A percentile compares a stretch with the other conserved stretches of the same genome.
Evolutionary conservation across 345 rosid genomes (phyloP).

Genomic region (Lenwebbia sp.): DNA sequence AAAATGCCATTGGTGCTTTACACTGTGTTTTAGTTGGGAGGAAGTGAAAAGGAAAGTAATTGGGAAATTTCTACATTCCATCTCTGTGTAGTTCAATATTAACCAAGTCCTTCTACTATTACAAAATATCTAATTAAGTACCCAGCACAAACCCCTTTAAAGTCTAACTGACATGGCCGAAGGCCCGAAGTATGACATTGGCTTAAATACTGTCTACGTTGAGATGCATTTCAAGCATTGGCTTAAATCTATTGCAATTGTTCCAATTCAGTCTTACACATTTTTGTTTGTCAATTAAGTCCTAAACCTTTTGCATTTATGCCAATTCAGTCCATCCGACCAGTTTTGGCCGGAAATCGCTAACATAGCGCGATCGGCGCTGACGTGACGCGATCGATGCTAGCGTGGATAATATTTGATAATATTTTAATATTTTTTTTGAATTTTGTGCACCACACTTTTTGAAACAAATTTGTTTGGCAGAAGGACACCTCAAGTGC

Average conservation of each 20-base stretch:
- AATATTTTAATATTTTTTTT: no score
- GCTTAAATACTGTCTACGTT: background rate
- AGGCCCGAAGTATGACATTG: background rate
- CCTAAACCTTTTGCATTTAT: no score
- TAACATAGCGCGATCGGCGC: no score
- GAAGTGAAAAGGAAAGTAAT: background rate
- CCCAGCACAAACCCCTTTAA: background rate
- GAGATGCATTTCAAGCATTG: background rate
- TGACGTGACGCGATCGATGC: no score
- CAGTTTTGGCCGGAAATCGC: no score
- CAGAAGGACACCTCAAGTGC: no score
- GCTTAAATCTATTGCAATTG: no score
- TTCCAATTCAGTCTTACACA: no score
- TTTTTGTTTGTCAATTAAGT: no score
- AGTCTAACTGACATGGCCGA: background rate
- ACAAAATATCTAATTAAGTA: background rate
- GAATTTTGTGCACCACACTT: background rate
- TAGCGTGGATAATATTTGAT: no score
- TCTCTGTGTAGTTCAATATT: background rate
- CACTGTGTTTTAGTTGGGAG: background rate
- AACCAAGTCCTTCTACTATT: background rate
- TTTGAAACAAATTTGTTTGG: background rate
- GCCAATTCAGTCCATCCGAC: no score
- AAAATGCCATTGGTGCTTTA: background rate
- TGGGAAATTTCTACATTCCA: background rate